Evolutionary conservation across 2,329 filamentous ascomycete species (phyloP).

Genomic region (Aspergillus neotritici): DNA sequence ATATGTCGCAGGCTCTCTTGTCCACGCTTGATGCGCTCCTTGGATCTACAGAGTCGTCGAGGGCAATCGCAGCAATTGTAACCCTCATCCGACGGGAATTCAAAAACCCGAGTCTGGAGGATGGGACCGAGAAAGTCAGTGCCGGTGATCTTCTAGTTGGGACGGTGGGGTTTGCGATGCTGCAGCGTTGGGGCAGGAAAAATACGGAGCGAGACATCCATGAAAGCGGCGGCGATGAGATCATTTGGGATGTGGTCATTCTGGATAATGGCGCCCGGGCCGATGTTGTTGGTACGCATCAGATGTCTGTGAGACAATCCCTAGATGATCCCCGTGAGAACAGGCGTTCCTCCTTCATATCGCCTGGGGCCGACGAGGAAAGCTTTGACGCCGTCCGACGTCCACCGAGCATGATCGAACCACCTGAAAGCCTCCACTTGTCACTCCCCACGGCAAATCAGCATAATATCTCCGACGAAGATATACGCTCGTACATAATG

Average conservation of each 20-base stretch:
- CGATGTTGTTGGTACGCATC: slow-evolving; percentile 42
- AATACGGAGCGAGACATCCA: slow-evolving; percentile 39
- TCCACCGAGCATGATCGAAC: slow-evolving; percentile 21
- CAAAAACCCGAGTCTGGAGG: slow-evolving; percentile 29
- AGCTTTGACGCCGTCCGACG: slow-evolving; percentile 37
- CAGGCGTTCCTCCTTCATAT: slow-evolving; percentile 50
- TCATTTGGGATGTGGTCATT: slow-evolving; percentile 46
- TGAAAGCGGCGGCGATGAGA: slow-evolving; percentile 39
- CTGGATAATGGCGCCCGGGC: slow-evolving; percentile 43
- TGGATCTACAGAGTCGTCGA: slow-evolving; percentile 45
- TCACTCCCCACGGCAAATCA: slow-evolving; percentile 33
- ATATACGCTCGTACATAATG: slow-evolving; percentile 45
- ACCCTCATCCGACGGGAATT: slow-evolving; percentile 44
- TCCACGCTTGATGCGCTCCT: slow-evolving; percentile 44
- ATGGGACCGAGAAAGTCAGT: slow-evolving; percentile 34
- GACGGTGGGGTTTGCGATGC: slow-evolving; percentile 40
- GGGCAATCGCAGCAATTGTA: slow-evolving; percentile 45
- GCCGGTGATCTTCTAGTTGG: slow-evolving; percentile 42
- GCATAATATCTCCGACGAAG: slow-evolving; percentile 39
- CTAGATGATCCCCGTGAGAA: slow-evolving; percentile 44
- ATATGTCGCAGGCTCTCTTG: slow-evolving; percentile 40
- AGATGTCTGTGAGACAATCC: slow-evolving; percentile 27
- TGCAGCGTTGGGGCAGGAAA: slow-evolving; percentile 43
- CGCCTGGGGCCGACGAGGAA: slow-evolving; percentile 33
- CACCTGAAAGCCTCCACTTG: slow-evolving; percentile 22